Evolutionary conservation across 768 basidiomycete species (phyloP).

Genomic region (Tylopilus balloui): DNA sequence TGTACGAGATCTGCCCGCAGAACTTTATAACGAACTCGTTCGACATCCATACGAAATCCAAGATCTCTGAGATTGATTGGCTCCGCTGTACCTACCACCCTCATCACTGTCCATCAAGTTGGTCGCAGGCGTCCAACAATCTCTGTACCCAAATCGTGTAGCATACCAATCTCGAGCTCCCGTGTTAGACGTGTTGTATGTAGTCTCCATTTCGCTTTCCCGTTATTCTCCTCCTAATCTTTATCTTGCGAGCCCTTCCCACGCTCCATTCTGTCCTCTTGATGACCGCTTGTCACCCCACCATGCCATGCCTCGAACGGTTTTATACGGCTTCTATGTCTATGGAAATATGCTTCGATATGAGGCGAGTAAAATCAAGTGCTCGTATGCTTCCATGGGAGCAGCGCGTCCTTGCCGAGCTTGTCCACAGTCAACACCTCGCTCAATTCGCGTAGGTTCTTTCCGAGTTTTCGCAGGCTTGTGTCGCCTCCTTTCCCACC

Average conservation of each 20-base stretch:
- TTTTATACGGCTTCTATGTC: conserved; percentile 1
- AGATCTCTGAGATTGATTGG: conserved; percentile 12
- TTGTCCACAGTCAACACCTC: conserved; percentile 26
- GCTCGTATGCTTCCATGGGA: conserved; percentile 17
- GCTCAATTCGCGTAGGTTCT: conserved; percentile 31
- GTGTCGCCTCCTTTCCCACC: conserved; percentile 18
- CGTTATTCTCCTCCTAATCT: not conserved
- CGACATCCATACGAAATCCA: conserved; percentile 73
- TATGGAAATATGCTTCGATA: not conserved
- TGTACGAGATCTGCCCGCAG: conserved; percentile 83
- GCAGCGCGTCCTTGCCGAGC: conserved; percentile 16
- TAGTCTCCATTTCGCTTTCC: not conserved
- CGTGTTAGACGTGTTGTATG: conserved; percentile 12
- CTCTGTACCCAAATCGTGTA: conserved; percentile 20
- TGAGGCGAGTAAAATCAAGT: not conserved
- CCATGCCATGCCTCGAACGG: not conserved
- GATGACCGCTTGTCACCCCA: not conserved
- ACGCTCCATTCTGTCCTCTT: not conserved
- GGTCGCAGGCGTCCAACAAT: conserved; percentile 10
- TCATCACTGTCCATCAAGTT: conserved; percentile 5
- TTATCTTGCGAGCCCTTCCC: not conserved
- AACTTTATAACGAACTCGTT: conserved; percentile 85
- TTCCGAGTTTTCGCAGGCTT: conserved; percentile 26
- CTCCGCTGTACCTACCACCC: not conserved
- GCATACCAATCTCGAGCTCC: conserved; percentile 15